Conservation (phyloP, 768 basidiomycete genomes). For the Lentinula sp. region DNA sequence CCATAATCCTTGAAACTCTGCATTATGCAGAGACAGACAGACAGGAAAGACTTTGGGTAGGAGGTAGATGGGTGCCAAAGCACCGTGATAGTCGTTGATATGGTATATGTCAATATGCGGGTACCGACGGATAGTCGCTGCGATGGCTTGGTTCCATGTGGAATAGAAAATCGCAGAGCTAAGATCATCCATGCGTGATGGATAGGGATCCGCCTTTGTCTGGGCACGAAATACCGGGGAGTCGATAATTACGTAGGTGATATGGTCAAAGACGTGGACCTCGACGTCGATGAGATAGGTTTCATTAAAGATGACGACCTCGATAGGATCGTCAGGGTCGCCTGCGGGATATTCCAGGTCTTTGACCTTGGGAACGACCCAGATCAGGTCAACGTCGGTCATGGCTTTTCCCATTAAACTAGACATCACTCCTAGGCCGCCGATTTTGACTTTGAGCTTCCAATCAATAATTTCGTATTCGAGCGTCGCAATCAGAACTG, state of each 20-base stretch:
- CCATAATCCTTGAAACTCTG: conserved; percentile 97
- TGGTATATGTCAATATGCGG: conserved; percentile 93
- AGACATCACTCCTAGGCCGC: conserved; percentile 97
- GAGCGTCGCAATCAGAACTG: conserved; percentile 86
- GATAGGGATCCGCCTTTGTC: conserved; percentile 93
- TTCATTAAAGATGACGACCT: conserved; percentile 95
- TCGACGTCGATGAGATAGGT: conserved; percentile 95
- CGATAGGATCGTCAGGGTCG: conserved; percentile 89
- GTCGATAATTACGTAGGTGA: conserved; percentile 91
- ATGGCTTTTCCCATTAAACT: conserved; percentile 97
- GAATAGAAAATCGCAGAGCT: conserved; percentile 97
- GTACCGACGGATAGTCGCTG: conserved; percentile 79
- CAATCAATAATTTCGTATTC: conserved; percentile 97
- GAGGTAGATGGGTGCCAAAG: conserved; percentile 85
- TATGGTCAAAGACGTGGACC: conserved; percentile 89
- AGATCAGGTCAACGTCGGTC: conserved; percentile 92
- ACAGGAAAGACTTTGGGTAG: conserved; percentile 87
- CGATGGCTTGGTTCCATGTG: conserved; percentile 97
- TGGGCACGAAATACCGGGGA: conserved; percentile 96
- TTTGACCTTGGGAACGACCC: conserved; percentile 94
- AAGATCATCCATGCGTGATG: conserved; percentile 95
- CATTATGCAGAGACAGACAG: conserved; percentile 92
- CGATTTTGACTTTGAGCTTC: conserved; percentile 97
- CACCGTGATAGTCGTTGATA: conserved; percentile 93
- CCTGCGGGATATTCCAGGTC: conserved; percentile 90